These are phyloP conservation scores for Wickerhamiella qilinensis DNA, from an alignment of 805 yeast species.

Conservation along the genomic window DNA sequence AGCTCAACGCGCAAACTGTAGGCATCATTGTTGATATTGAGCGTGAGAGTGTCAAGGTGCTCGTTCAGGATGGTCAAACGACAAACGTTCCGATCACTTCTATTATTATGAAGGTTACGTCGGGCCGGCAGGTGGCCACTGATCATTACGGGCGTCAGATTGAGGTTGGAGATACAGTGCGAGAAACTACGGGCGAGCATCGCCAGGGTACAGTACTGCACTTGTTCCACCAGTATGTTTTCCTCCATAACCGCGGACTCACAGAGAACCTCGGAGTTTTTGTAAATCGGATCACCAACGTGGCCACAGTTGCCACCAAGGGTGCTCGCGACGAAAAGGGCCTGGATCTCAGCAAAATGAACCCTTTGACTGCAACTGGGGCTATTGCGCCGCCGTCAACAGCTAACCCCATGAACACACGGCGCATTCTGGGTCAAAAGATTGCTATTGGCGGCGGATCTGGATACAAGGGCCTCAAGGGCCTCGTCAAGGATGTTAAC, in stretches of 20 bases:
- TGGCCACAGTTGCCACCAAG: constrained; percentile 72
- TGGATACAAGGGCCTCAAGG: constrained; percentile 81
- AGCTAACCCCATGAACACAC: constrained; percentile 22
- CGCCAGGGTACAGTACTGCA: constrained; percentile 82
- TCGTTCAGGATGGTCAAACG: constrained; percentile 69
- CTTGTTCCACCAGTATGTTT: constrained; percentile 63
- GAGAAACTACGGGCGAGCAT: constrained; percentile 66
- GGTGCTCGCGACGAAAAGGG: constrained; percentile 46
- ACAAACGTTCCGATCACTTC: constrained; percentile 59
- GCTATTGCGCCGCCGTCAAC: constrained; percentile 37
- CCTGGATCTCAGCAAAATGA: constrained; percentile 71
- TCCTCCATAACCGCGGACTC: constrained; percentile 64
- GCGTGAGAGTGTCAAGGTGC: constrained; percentile 64
- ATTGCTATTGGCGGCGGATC: constrained; percentile 84
- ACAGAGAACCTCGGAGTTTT: constrained; percentile 84
- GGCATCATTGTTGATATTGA: constrained; percentile 87
- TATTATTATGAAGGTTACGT: constrained; percentile 53
- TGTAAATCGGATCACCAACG: constrained; percentile 58
- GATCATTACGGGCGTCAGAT: constrained; percentile 76
- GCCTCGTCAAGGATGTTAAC: constrained; percentile 84
- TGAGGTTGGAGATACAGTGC: constrained; percentile 83
- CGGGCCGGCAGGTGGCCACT: constrained; percentile 64
- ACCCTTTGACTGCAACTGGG: constrained; percentile 42
- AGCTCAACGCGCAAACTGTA: constrained; percentile 66
- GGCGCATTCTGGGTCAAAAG: constrained; percentile 51